Evolutionary conservation across 305 asterid genomes (phyloP), one percentile per base, ranked within the genome.

Genomic region (Andrographis paniculata): DNA sequence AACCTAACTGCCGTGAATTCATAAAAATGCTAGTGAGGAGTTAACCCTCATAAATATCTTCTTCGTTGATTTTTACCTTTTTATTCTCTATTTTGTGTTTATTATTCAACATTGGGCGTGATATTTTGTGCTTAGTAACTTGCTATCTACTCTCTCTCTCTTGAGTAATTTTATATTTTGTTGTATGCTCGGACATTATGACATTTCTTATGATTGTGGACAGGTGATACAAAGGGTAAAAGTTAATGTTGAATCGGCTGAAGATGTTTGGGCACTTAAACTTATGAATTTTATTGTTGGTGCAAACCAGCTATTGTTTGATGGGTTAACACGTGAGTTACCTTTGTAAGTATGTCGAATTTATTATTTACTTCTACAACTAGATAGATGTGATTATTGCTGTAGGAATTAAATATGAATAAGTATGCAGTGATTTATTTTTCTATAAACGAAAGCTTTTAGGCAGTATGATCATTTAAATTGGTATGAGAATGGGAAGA

Each of bases 241-340:
- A 60, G 73, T 84, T 56, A 67, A 49, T 20, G 78, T 66, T 62
- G 55, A 68, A 44, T 59, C 82, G 35, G 50, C 54, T 48, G 95
- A 81, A 73, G 95, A 88, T 68, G 63, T 48, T 6, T 80, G 95
- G 95, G 95, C 95, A 9, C 49, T 75, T 17, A 84, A 70, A 61
- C 69, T 88, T 30, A 59, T 75, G 64, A 79, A 79, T 66, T 88
- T 84, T 59, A 84, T 84, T 14, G 65, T 77, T 31, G 84, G 94
- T n/a, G 72, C 72, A 48, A 81, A 88, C 52, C 92, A 88, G 59
- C 74, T 84, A 46, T 40, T 88, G 43, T 73, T 75, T 61, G 78
- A 77, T 10, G 97, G 95, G 64, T 56, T 81, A 61, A 84, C 95
- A 6, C 93, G 97, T 41, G 97, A 88, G 67, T 55, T 87, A 37